Conservation (phyloP, 352 stramenopile species). For the Globisporangium carolinianum region DNA sequence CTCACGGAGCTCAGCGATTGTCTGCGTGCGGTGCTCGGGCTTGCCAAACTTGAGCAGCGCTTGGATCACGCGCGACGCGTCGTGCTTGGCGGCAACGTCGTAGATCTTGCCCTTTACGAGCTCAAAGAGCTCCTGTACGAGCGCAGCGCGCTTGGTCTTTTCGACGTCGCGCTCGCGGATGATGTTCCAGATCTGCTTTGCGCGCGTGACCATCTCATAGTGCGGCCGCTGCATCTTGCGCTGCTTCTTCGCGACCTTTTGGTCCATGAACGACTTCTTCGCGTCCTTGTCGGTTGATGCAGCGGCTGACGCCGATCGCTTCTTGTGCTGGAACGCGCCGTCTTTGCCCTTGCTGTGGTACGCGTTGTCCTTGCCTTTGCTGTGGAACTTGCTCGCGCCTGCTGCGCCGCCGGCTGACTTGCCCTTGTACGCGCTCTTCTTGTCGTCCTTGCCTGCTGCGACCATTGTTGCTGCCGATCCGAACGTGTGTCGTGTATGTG, state of each 20-base stretch:
- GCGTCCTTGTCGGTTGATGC: constrained; percentile 31
- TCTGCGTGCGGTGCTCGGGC: constrained; percentile 77
- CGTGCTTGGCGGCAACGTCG: constrained; percentile 93
- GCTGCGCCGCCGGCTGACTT: constrained; percentile 1
- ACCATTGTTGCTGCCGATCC: not conserved
- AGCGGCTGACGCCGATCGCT: constrained; percentile 34
- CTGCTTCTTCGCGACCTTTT: constrained; percentile 90
- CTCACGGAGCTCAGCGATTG: constrained; percentile 89
- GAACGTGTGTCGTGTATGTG: not conserved
- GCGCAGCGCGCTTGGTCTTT: constrained; percentile 71
- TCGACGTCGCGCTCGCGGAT: constrained; percentile 85
- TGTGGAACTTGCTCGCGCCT: constrained; percentile 7
- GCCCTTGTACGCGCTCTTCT: constrained; percentile 12
- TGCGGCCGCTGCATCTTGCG: constrained; percentile 92
- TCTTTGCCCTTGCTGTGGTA: not conserved
- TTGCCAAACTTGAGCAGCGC: constrained; percentile 92
- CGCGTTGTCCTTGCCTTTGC: constrained; percentile 1
- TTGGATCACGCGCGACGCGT: constrained; percentile 94
- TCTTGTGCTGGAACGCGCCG: constrained; percentile 43
- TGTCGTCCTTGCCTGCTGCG: constrained; percentile 10
- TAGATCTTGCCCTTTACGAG: constrained; percentile 93
- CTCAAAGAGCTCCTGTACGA: constrained; percentile 88
- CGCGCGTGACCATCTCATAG: constrained; percentile 89
- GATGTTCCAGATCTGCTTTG: constrained; percentile 96
- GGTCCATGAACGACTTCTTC: constrained; percentile 83